Percentiles rank a stretch among this genome's conserved stretches.
These are phyloP conservation scores for Ogataea glucozyma DNA, from an alignment of 805 yeast species.

Conservation along the genomic window DNA sequence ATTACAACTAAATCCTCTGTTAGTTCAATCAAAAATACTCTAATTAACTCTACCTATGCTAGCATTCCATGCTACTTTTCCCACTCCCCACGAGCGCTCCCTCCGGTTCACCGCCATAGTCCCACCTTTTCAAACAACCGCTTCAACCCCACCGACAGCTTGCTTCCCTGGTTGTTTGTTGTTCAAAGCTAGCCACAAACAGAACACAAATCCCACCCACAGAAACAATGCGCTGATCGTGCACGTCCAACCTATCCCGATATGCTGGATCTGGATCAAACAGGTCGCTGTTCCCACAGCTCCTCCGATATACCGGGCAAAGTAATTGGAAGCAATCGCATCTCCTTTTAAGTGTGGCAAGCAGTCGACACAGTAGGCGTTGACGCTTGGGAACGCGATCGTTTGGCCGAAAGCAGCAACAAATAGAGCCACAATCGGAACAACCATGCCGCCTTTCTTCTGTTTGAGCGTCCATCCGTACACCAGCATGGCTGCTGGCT, in stretches of 20 bases:
- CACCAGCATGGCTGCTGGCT: slow-evolving; percentile 46
- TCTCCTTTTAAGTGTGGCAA: slow-evolving; percentile 56
- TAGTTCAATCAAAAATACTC: no score
- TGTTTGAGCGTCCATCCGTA: slow-evolving; percentile 57
- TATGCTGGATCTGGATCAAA: slow-evolving; percentile 43
- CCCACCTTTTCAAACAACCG: no score
- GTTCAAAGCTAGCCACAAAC: no score
- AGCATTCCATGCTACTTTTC: no score
- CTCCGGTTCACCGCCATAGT: no score
- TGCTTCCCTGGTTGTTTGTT: no score
- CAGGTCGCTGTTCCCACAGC: slow-evolving; percentile 54
- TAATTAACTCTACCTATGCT: no score
- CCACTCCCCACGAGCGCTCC: no score
- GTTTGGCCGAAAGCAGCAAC: slow-evolving; percentile 53
- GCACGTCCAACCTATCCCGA: slow-evolving; percentile 60
- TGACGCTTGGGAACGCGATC: slow-evolving; percentile 51
- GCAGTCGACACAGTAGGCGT: slow-evolving; percentile 60
- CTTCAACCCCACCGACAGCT: no score
- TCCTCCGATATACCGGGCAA: slow-evolving; percentile 48
- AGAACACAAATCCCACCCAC: slow-evolving; percentile 39
- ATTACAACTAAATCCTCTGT: no score
- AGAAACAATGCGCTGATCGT: slow-evolving; percentile 49
- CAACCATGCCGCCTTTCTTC: slow-evolving; percentile 53
- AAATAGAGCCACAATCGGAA: slow-evolving; percentile 53
- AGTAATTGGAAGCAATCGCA: slow-evolving; percentile 56